phyloP scores from a whole-genome alignment of 179 eudicot species.

The Carnegiea gigantea region DNA sequence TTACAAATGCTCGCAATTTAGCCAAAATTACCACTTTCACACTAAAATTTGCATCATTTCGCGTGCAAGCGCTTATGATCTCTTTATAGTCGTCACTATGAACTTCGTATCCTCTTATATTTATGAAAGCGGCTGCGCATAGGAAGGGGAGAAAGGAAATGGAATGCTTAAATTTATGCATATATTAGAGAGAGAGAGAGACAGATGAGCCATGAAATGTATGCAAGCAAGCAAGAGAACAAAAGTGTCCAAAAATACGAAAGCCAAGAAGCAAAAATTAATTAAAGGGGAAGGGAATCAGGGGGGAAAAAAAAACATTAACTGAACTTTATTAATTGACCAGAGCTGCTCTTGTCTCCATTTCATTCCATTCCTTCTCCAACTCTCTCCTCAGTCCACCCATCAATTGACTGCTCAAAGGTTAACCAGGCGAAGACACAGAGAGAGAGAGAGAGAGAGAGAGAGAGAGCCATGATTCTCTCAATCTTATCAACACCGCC shows the following conservation, averaged over 20 bases:
- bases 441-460: not conserved
- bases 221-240: not conserved
- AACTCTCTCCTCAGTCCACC: not conserved
- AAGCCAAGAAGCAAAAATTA: not conserved
- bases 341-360: not conserved
- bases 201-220: too few species aligned
- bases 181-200: too few species aligned
- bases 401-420: not conserved
- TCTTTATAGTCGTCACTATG: too few species aligned
- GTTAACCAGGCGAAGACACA: too few species aligned
- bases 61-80: too few species aligned
- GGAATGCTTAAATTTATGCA: too few species aligned
- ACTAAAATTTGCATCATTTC: too few species aligned
- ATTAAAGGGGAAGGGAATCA: not conserved
- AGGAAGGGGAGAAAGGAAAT: too few species aligned
- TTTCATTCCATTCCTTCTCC: not conserved
- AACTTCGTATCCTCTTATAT: too few species aligned
- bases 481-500: conserved; percentile 1
- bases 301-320: not conserved
- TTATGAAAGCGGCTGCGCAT: too few species aligned
- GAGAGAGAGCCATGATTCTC: conserved; percentile 14
- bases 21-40: too few species aligned
- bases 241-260: conserved; percentile 5
- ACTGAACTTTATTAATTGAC: not conserved
- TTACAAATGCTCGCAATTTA: too few species aligned